phyloP scores from a whole-genome alignment of 371 early-diverging fungal species.

The Lichtheimia ramosa region DNA sequence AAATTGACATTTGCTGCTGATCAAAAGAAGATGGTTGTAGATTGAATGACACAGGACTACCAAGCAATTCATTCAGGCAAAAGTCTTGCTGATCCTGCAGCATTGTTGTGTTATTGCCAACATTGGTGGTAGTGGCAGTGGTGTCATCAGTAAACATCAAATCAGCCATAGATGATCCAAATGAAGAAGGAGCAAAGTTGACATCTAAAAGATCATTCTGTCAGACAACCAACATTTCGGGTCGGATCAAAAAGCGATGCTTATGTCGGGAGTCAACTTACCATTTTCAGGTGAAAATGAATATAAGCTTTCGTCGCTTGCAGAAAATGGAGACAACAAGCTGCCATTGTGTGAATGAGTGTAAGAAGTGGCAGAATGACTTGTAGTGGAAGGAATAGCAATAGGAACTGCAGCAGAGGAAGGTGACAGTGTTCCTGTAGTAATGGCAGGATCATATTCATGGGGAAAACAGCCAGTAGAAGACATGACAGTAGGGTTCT shows the following conservation, averaged over 20 bases:
- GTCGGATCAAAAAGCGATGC: not conserved
- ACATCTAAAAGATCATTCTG: not conserved
- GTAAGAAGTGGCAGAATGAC: not conserved
- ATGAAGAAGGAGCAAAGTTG: conserved; percentile 3
- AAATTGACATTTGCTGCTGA: not conserved
- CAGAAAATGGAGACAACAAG: conserved; percentile 4
- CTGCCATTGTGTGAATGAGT: not conserved
- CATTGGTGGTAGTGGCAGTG: not conserved
- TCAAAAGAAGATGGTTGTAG: not conserved
- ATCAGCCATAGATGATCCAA: conserved; percentile 2
- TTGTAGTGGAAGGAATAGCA: conserved; percentile 21
- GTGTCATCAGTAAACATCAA: not conserved
- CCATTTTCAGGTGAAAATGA: conserved; percentile 5
- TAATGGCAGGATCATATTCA: not conserved
- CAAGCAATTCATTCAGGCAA: conserved; percentile 5
- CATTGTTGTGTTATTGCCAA: not conserved
- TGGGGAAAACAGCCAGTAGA: not conserved
- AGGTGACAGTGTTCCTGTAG: not conserved
- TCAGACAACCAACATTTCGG: too few relatives aligned
- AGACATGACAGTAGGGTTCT: not conserved
- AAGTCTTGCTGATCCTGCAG: conserved; percentile 3
- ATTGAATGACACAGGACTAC: conserved; percentile 1
- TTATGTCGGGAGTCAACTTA: not conserved
- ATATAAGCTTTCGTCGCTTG: conserved; percentile 12
- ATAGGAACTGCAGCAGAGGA: not conserved